These are phyloP conservation scores for Amphirosellinia nigrospora DNA, from an alignment of 495 filamentous ascomycete genomes.

Conservation along the genomic window DNA sequence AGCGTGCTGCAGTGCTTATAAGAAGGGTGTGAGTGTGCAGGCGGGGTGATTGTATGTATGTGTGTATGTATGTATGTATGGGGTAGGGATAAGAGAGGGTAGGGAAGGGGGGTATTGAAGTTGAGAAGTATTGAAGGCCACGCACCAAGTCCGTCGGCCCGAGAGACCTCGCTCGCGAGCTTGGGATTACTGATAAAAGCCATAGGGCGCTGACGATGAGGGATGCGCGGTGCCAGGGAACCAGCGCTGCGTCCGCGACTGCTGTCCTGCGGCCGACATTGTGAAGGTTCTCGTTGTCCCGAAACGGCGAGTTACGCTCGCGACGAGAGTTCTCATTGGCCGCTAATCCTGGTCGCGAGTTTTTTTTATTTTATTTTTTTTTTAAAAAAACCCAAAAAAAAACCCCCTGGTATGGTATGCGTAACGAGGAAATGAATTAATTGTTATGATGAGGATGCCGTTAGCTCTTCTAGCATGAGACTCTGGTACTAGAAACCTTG, in stretches of 20 bases:
- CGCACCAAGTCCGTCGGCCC: slow-evolving; percentile 69
- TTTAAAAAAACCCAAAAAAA: too few relatives aligned
- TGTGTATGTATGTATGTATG: neutral
- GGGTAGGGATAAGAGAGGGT: too few relatives aligned
- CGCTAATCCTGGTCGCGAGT: neutral
- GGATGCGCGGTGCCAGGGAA: slow-evolving; percentile 41
- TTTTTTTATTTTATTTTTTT: too few relatives aligned
- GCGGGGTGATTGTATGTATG: neutral
- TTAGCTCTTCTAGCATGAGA: neutral
- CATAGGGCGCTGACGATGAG: slow-evolving; percentile 78
- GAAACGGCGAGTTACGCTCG: neutral
- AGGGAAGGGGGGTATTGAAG: neutral
- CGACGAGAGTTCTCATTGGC: slow-evolving; percentile 7
- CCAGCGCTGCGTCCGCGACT: slow-evolving; percentile 38
- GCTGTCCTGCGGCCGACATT: slow-evolving; percentile 25
- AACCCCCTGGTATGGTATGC: neutral
- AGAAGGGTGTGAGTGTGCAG: neutral
- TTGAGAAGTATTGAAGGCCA: neutral
- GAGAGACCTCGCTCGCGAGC: slow-evolving; percentile 68
- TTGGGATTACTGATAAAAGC: slow-evolving; percentile 65
- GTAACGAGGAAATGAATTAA: neutral
- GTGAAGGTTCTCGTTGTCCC: slow-evolving; percentile 20
- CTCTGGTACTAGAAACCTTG: neutral
- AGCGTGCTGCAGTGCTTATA: neutral
- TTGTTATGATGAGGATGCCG: neutral